Conservation (phyloP, 176 grass and related monocot genomes). For the Oryza punctata region DNA sequence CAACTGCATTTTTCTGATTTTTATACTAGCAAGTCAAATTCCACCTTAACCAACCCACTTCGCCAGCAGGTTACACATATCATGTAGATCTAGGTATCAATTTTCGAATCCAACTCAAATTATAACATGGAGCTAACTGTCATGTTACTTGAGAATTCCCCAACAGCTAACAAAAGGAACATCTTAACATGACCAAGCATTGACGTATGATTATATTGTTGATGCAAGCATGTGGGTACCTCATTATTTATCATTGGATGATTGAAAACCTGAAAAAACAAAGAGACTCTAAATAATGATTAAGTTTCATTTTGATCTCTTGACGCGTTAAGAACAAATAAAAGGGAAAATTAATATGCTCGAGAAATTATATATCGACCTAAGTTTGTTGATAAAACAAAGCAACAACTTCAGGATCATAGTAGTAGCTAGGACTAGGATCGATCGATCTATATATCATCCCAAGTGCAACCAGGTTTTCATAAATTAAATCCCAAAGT, state of each 20-base stretch:
- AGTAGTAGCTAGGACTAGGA: background rate
- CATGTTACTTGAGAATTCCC: background rate
- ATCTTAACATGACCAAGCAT: constrained; percentile 8
- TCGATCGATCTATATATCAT: background rate
- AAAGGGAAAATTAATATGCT: background rate
- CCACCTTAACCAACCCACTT: constrained; percentile 4
- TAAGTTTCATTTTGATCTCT: background rate
- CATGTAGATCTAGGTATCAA: background rate
- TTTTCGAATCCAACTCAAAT: background rate
- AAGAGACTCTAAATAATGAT: background rate
- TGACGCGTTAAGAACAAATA: background rate
- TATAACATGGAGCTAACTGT: background rate
- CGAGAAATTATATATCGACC: background rate
- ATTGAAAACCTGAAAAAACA: background rate
- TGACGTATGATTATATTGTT: background rate
- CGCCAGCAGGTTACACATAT: background rate
- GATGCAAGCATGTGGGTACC: background rate
- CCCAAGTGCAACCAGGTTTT: background rate
- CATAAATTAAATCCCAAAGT: constrained; percentile 30
- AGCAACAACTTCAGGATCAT: background rate
- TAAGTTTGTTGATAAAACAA: background rate
- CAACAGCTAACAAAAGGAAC: background rate
- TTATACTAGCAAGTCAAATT: constrained; percentile 21
- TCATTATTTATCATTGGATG: background rate
- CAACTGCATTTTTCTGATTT: background rate